Conservation (phyloP, 495 filamentous ascomycete species). For the Darksidea phi region DNA sequence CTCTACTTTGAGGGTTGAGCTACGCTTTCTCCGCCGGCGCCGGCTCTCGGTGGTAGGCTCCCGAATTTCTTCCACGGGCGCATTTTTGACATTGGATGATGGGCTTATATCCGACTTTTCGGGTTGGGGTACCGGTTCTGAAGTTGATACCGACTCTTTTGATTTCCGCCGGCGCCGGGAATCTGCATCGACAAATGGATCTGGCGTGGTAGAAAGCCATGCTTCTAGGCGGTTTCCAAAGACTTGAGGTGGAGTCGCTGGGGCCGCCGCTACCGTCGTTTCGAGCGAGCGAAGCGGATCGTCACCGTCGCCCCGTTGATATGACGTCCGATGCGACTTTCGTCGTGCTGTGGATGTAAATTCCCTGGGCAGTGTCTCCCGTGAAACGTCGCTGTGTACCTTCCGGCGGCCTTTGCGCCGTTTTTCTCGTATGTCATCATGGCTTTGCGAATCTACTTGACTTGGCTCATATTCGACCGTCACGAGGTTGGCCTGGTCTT, state of each 20-base stretch:
- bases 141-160: constrained; percentile 24
- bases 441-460: background rate
- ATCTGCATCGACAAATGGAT: constrained; percentile 41
- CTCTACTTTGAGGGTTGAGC: constrained; percentile 13
- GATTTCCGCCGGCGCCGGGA: constrained; percentile 19
- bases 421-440: constrained; percentile 14
- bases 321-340: constrained; percentile 18
- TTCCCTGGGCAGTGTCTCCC: constrained; percentile 8
- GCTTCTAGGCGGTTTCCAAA: constrained; percentile 43
- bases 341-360: constrained; percentile 8
- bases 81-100: constrained; percentile 14
- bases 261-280: constrained; percentile 16
- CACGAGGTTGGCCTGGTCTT: constrained; percentile 3
- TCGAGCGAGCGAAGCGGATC: constrained; percentile 1
- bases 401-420: constrained; percentile 20
- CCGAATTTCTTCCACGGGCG: constrained; percentile 5
- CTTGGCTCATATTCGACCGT: constrained; percentile 11
- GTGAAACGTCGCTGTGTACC: constrained; percentile 12
- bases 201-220: constrained; percentile 41
- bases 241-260: constrained; percentile 28
- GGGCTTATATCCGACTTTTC: constrained; percentile 11
- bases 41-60: constrained; percentile 16
- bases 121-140: constrained; percentile 17
- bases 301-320: constrained; percentile 11
- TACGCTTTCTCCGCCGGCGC: constrained; percentile 12